A percentile compares a stretch with the other conserved stretches of the same genome.
Conservation (phyloP, 2,329 filamentous ascomycete species). For the Penicillium sp. region DNA sequence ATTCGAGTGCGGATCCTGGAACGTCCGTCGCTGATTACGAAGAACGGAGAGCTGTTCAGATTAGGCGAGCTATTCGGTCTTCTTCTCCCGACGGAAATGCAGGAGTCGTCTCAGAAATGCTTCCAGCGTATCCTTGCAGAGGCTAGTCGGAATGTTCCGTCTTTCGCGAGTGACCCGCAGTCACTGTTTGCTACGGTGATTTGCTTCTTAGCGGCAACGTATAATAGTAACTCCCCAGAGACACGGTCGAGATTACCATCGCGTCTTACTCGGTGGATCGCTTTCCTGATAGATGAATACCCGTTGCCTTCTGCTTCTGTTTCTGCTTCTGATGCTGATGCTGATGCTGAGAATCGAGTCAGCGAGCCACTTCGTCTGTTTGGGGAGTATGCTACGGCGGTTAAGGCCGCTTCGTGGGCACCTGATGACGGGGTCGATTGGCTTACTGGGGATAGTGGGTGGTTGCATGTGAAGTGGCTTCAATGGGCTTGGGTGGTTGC, state of each 20-base stretch:
- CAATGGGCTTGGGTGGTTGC: constrained; percentile 45
- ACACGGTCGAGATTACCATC: constrained; percentile 25
- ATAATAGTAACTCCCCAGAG: constrained; percentile 18
- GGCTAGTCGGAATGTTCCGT: constrained; percentile 20
- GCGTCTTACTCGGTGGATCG: constrained; percentile 37
- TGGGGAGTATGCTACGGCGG: background rate
- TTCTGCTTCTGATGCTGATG: no score
- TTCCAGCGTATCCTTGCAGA: constrained; percentile 24
- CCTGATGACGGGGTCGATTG: constrained; percentile 15
- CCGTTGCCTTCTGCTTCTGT: constrained; percentile 31
- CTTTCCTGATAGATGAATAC: constrained; percentile 36
- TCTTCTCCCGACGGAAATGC: constrained; percentile 30
- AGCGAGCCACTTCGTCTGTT: constrained; percentile 18
- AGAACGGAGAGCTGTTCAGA: constrained; percentile 37
- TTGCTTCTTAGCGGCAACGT: constrained; percentile 32
- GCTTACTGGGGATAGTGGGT: constrained; percentile 28
- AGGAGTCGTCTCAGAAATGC: constrained; percentile 22
- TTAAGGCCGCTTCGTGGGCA: constrained; percentile 16
- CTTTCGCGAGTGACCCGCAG: constrained; percentile 19
- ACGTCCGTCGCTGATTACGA: constrained; percentile 32
- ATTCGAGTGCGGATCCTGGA: constrained; percentile 34
- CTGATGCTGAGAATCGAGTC: constrained; percentile 21
- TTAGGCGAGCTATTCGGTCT: constrained; percentile 30
- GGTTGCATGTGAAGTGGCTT: constrained; percentile 39
- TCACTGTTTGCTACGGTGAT: constrained; percentile 31